Conservation (phyloP, 805 yeast species). For the Candida argentea region DNA sequence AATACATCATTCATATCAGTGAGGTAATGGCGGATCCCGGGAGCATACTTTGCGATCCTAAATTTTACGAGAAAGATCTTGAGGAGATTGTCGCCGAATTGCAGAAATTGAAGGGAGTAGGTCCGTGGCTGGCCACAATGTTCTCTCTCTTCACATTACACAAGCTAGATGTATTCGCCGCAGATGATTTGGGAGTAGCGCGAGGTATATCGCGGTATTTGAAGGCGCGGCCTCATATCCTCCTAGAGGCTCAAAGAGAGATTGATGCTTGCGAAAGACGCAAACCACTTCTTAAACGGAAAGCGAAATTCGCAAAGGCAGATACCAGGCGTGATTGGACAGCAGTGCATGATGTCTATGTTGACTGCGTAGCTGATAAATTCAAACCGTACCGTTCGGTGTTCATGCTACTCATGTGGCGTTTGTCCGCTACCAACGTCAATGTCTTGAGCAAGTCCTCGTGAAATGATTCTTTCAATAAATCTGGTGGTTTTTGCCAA, state of each 20-base stretch:
- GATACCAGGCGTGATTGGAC: conserved; percentile 50
- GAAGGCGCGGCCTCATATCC: conserved; percentile 39
- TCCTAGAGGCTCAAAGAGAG: conserved; percentile 31
- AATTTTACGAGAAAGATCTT: conserved; percentile 30
- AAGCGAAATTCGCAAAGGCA: conserved; percentile 22
- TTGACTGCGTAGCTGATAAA: conserved; percentile 42
- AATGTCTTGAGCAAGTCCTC: conserved; percentile 27
- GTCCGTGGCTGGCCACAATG: conserved; percentile 87
- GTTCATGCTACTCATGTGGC: conserved; percentile 68
- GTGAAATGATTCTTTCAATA: too few species aligned
- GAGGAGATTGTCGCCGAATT: conserved; percentile 40
- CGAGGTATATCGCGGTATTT: conserved; percentile 67
- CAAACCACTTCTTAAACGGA: conserved; percentile 25
- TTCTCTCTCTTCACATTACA: conserved; percentile 62
- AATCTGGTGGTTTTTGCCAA: too few species aligned
- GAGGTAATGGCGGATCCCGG: conserved; percentile 37
- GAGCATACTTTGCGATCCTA: conserved; percentile 18
- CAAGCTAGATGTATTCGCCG: conserved; percentile 61
- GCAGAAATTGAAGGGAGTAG: conserved; percentile 57
- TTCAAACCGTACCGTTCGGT: conserved; percentile 61
- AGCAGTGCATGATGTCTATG: conserved; percentile 51
- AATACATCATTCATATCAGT: conserved; percentile 49
- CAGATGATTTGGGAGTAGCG: conserved; percentile 77
- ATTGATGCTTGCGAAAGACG: conserved; percentile 24
- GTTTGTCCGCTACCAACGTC: conserved; percentile 48